Evolutionary conservation across 1,284 basidiomycete species (phyloP).

Genomic region (Ceratobasidium papillatum): DNA sequence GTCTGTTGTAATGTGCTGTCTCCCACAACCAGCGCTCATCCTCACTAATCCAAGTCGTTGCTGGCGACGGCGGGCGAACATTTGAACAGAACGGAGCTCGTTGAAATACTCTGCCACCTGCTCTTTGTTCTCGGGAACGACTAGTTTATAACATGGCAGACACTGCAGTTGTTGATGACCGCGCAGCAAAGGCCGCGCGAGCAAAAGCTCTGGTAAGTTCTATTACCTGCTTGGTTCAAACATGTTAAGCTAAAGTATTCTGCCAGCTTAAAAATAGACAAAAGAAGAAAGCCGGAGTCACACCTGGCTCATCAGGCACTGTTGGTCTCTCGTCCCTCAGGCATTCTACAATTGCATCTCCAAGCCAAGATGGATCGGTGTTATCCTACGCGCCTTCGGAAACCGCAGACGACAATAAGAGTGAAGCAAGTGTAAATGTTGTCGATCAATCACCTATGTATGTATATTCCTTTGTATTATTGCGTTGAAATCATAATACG

Average conservation of each 20-base stretch:
- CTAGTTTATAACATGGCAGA: constrained; percentile 44
- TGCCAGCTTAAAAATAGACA: constrained; percentile 31
- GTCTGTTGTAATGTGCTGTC: constrained; percentile 26
- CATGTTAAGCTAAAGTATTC: not conserved
- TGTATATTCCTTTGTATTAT: not conserved
- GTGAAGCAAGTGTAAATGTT: constrained; percentile 17
- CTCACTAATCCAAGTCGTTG: not conserved
- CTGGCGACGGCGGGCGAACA: not conserved
- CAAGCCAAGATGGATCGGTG: constrained; percentile 33
- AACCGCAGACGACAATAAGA: constrained; percentile 27
- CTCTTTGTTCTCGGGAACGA: not conserved
- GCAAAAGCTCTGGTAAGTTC: constrained; percentile 75
- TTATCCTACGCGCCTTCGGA: constrained; percentile 30
- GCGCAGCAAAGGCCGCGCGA: constrained; percentile 78
- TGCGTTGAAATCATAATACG: not conserved
- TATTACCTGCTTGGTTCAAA: no score
- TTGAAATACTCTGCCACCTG: not conserved
- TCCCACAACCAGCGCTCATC: constrained; percentile 26
- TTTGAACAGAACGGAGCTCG: not conserved
- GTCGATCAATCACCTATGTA: not conserved
- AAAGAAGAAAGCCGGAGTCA: constrained; percentile 33
- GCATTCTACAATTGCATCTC: constrained; percentile 28
- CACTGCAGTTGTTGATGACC: constrained; percentile 71
- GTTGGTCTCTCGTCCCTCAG: constrained; percentile 24
- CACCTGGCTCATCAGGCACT: constrained; percentile 16